Base-by-base conservation (phyloP, 164 flowering plant species). In the Tetracentron sinense region DNA sequence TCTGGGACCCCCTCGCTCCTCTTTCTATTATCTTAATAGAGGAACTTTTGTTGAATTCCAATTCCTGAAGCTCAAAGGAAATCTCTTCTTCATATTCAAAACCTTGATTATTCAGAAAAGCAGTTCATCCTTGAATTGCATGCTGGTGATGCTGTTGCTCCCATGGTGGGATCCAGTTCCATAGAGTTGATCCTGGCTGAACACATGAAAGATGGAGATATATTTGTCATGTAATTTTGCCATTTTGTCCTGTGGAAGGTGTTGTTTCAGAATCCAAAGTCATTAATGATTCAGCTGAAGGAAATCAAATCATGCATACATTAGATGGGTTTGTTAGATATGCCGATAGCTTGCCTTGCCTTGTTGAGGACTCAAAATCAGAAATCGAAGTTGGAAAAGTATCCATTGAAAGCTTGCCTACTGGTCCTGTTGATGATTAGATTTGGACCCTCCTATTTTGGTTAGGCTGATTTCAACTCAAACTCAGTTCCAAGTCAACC, bases 361-460 rank as follows among this genome's bases (percentile, higher is more conserved):
- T 14, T 19, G 31, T 19, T 42, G 58, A 4, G 27, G 42, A 29
- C 21, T 7, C 38, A 63, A 35, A 56, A 57, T 22, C 25, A 28
- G 67, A 63, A 21, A 49, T 51, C 17, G 69, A 56, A 52, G 63
- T 52, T 26, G 55, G n/a, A 50, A 27, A 52, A 60, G 10, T 22
- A 19, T 16, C 33, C 21, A 23, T 56, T 33, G 61, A 62, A 62
- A 60, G 60, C 57, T 25, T 44, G 27, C 53, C 60, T 67, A 15
- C 22, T 30, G 57, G 17, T 60, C 38, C 54, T 42, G 48, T 54
- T 42, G 59, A 42, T 66, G 47, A 27, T 58, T 19, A 19, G 16
- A 53, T 6, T 52, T 53, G 33, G 21, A 14, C 25, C 2, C 10
- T 20, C 21, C 19, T 16, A 51, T 31, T 62, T 19, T 15, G 16